phyloP scores from a whole-genome alignment of 306 rosid genomes.

The Ammopiptanthus mongolicus region DNA sequence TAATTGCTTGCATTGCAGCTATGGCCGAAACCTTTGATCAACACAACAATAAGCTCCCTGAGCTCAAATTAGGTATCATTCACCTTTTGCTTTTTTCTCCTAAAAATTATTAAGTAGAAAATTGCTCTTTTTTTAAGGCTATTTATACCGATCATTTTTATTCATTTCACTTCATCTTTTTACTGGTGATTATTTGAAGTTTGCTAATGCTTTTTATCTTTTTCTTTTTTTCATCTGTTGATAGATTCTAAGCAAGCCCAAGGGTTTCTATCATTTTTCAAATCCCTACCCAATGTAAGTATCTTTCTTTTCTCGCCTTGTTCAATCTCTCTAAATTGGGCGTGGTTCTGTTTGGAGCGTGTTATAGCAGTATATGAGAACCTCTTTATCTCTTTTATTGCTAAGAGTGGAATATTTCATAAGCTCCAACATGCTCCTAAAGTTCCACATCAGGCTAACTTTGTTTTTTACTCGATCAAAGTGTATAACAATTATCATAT shows the following conservation, averaged over 20 bases:
- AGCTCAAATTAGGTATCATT: slow-evolving; percentile 72
- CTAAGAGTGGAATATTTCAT: not conserved
- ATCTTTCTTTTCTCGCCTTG: not conserved
- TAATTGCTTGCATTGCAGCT: slow-evolving; percentile 13
- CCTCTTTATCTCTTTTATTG: not conserved
- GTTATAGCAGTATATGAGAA: not conserved
- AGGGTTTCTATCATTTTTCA: slow-evolving; percentile 93
- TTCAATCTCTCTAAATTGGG: slow-evolving; percentile 3
- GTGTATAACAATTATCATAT: not conserved
- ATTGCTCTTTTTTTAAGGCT: not conserved
- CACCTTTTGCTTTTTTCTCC: not conserved
- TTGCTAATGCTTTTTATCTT: not conserved
- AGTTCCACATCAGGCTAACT: not conserved
- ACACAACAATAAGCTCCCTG: slow-evolving; percentile 72
- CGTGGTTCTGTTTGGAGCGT: not conserved
- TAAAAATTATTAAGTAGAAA: not conserved
- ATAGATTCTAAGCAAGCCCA: slow-evolving; percentile 92
- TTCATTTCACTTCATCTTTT: not conserved
- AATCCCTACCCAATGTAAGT: slow-evolving; percentile 73
- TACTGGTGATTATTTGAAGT: not conserved
- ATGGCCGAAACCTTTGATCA: slow-evolving; percentile 64
- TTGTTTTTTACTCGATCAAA: not conserved
- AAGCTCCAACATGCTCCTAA: not conserved
- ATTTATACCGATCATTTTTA: not conserved
- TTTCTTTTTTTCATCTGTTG: slow-evolving; percentile 1